A percentile compares a stretch with the other conserved stretches of the same genome.
phyloP scores from a whole-genome alignment of 139 green algal genomes.

The Chlamydomonas sphaeroides region DNA sequence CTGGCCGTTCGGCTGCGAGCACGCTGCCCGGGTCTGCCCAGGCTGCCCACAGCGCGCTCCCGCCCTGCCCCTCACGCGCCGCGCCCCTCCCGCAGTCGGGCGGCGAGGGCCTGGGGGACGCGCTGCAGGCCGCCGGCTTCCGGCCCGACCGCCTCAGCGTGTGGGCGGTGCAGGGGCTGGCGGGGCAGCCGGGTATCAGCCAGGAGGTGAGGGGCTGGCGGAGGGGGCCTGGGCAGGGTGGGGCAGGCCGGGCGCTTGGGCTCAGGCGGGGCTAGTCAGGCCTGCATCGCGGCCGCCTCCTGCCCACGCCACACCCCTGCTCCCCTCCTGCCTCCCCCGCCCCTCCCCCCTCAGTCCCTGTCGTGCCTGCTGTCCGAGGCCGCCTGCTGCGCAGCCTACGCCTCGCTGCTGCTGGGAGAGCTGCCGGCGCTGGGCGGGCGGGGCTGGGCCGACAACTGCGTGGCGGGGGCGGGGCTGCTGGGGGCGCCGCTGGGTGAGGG shows the following conservation, averaged over 20 bases:
- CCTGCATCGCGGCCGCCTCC: too few species aligned
- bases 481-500: constrained; percentile 3
- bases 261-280: too few species aligned
- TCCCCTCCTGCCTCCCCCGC: not conserved
- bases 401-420: constrained; percentile 67
- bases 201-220: constrained; percentile 7
- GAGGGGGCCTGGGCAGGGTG: not conserved
- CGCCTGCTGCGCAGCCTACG: constrained; percentile 59
- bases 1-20: too few species aligned
- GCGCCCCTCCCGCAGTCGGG: too few species aligned
- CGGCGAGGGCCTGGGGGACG: not conserved
- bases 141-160: constrained; percentile 71
- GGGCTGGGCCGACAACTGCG: not conserved
- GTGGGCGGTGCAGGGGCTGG: constrained; percentile 64
- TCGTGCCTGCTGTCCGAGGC: constrained; percentile 51
- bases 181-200: constrained; percentile 15
- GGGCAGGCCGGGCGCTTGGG: too few species aligned
- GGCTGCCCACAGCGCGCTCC: too few species aligned
- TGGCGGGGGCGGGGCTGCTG: constrained; percentile 27
- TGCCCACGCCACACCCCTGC: not conserved
- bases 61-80: too few species aligned
- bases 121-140: constrained; percentile 44
- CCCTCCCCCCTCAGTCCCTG: constrained; percentile 8
- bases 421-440: constrained; percentile 37
- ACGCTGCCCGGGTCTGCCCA: too few species aligned